Percentiles rank a stretch among this genome's conserved stretches.
Conservation (phyloP, 352 stramenopile species). For the Aphanomyces cochlioides region DNA sequence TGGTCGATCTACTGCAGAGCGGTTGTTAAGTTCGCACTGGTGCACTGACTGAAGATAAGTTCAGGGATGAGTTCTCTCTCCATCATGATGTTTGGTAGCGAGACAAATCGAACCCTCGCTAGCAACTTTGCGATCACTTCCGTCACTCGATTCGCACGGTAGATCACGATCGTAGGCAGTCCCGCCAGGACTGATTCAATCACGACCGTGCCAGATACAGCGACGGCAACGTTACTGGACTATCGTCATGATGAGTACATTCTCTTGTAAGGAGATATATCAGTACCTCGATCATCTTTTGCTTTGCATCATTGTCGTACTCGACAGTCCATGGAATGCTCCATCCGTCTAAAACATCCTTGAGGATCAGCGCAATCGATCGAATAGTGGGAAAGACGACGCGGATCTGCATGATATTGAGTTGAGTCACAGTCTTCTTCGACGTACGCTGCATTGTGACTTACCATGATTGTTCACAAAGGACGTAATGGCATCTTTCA, state of each 20-base stretch:
- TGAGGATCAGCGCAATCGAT: slow-evolving; percentile 16
- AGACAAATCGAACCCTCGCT: slow-evolving; percentile 66
- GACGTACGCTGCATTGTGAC: no score
- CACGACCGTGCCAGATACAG: slow-evolving; percentile 68
- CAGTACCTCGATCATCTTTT: slow-evolving; percentile 24
- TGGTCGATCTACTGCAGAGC: slow-evolving; percentile 28
- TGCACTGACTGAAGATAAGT: slow-evolving; percentile 62
- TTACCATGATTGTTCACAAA: slow-evolving; percentile 19
- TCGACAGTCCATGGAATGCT: not conserved
- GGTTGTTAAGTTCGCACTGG: slow-evolving; percentile 38
- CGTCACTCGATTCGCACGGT: slow-evolving; percentile 60
- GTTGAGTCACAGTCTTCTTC: no score
- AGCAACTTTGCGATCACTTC: slow-evolving; percentile 50
- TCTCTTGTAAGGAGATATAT: not conserved
- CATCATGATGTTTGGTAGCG: slow-evolving; percentile 60
- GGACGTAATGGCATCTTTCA: slow-evolving; percentile 45
- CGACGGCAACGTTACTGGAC: slow-evolving; percentile 47
- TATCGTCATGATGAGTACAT: slow-evolving; percentile 26
- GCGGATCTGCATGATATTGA: slow-evolving; percentile 30
- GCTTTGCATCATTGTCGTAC: slow-evolving; percentile 36
- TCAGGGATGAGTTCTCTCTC: slow-evolving; percentile 51
- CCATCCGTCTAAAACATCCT: not conserved
- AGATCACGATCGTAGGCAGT: slow-evolving; percentile 65
- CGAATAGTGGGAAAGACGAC: slow-evolving; percentile 62
- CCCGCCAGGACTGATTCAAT: slow-evolving; percentile 53